Conservation (phyloP, 805 yeast species). For the Kazachstania martiniae region DNA sequence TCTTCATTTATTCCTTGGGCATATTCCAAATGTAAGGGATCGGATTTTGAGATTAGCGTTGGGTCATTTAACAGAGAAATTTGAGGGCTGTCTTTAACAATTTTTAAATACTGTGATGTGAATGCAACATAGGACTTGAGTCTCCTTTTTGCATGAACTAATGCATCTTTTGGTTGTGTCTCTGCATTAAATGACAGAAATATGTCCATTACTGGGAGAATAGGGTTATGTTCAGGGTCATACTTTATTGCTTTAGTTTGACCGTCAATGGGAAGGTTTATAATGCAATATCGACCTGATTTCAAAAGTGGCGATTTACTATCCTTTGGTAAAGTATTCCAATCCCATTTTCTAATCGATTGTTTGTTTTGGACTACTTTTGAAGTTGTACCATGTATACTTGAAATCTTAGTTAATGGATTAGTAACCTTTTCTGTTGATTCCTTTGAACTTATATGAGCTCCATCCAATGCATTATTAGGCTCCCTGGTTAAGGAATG, state of each 20-base stretch:
- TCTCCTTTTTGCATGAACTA: conserved; percentile 13
- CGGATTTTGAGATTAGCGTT: too few relatives aligned
- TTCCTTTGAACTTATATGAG: too few relatives aligned
- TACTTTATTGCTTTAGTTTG: conserved; percentile 17
- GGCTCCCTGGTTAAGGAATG: too few relatives aligned
- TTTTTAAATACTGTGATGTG: conserved; percentile 11
- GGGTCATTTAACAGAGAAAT: too few relatives aligned
- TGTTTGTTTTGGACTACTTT: conserved; percentile 8
- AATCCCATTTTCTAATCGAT: conserved; percentile 12
- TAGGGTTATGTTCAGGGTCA: conserved; percentile 18
- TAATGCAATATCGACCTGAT: conserved; percentile 11
- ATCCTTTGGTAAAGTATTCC: conserved; percentile 19
- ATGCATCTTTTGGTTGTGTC: conserved; percentile 12
- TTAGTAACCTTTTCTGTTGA: neutral
- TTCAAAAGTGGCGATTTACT: conserved; percentile 12
- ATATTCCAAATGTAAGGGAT: too few relatives aligned
- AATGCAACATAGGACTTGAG: conserved; percentile 14
- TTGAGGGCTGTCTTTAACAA: conserved; percentile 6
- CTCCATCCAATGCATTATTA: too few relatives aligned
- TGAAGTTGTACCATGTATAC: conserved; percentile 13
- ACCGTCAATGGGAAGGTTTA: conserved; percentile 15
- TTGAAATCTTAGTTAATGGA: neutral
- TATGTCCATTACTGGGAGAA: conserved; percentile 16
- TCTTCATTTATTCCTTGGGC: conserved; percentile 1
- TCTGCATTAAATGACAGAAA: conserved; percentile 20